phyloP scores from a whole-genome alignment of 441 rosid genomes.

The Pelargonium australe region DNA sequence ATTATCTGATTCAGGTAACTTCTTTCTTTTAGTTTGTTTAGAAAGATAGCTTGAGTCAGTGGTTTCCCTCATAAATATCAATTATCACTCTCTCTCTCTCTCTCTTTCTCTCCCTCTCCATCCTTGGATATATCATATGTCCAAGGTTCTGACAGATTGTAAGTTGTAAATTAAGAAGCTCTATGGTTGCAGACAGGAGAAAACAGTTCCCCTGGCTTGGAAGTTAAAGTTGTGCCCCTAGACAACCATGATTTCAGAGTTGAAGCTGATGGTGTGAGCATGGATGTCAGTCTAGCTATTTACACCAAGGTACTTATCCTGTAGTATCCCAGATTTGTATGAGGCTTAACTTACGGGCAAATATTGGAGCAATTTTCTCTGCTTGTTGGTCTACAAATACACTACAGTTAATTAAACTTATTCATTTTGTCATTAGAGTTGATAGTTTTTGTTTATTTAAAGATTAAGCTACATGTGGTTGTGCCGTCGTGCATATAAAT shows the following conservation, averaged over 20 bases:
- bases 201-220: constrained; percentile 30
- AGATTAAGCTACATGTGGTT: too few relatives aligned
- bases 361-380: not conserved
- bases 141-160: constrained; percentile 1
- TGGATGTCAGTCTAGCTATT: constrained; percentile 48
- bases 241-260: constrained; percentile 50
- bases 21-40: constrained; percentile 22
- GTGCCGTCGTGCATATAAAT: too few relatives aligned
- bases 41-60: constrained; percentile 19
- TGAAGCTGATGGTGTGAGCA: constrained; percentile 54
- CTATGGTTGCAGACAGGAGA: constrained; percentile 44
- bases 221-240: constrained; percentile 46
- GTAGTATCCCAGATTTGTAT: constrained; percentile 1
- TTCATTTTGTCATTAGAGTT: too few relatives aligned
- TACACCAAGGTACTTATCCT: constrained; percentile 51
- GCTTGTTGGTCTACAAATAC: not conserved
- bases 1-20: constrained; percentile 60
- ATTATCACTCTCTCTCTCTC: too few relatives aligned
- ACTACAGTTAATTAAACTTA: not conserved
- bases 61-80: not conserved
- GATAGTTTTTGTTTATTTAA: too few relatives aligned
- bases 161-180: constrained; percentile 10
- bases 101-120: not conserved
- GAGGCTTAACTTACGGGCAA: constrained; percentile 1
- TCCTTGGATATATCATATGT: not conserved